These are phyloP conservation scores for Trichomonas gallinae DNA, from an alignment of 208 protist species.

Conservation along the genomic window DNA sequence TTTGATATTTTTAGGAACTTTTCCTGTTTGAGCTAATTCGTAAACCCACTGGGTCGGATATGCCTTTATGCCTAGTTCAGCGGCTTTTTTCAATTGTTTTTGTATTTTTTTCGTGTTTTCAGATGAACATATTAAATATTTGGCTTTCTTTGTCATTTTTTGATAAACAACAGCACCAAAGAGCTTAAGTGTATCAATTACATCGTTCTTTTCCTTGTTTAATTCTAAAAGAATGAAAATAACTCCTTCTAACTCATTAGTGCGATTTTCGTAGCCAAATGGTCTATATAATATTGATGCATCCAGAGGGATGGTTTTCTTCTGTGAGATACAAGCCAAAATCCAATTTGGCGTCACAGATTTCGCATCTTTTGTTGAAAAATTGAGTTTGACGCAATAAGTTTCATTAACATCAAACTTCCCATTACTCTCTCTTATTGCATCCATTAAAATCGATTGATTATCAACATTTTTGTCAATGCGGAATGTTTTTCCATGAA, in stretches of 20 bases:
- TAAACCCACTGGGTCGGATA: neutral
- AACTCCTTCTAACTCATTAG: neutral
- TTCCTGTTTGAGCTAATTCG: neutral
- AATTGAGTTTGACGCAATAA: neutral
- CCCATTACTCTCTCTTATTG: neutral
- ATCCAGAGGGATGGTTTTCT: neutral
- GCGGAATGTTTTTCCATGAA: neutral
- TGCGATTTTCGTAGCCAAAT: neutral
- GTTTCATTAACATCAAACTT: neutral
- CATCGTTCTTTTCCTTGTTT: neutral
- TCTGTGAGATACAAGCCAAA: neutral
- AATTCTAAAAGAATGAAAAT: neutral
- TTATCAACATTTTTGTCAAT: neutral
- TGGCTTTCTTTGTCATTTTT: neutral
- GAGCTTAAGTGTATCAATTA: neutral
- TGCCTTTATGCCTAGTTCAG: neutral
- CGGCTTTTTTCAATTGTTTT: neutral
- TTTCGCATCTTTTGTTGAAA: neutral
- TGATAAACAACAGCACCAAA: neutral
- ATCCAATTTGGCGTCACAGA: neutral
- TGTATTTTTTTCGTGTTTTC: neutral
- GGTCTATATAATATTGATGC: neutral
- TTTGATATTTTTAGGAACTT: neutral
- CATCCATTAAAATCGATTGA: neutral
- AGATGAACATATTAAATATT: neutral